A percentile compares a stretch with the other conserved stretches of the same genome.
These are phyloP conservation scores for Curvularia spicifera DNA, from an alignment of 2,329 filamentous ascomycete species.

Conservation along the genomic window DNA sequence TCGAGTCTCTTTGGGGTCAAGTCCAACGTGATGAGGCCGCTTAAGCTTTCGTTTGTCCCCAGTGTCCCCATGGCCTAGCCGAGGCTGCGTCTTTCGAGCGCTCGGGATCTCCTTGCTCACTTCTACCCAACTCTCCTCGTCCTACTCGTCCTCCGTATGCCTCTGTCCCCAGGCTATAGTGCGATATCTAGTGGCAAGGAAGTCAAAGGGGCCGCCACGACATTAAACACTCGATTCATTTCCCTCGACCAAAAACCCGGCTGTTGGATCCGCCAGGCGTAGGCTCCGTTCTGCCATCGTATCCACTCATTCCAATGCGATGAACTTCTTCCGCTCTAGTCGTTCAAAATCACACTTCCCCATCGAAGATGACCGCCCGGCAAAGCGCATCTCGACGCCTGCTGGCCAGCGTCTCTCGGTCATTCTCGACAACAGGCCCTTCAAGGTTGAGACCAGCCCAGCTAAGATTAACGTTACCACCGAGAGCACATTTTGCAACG, in stretches of 20 bases:
- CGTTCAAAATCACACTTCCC: slow-evolving; percentile 33
- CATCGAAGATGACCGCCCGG: slow-evolving; percentile 37
- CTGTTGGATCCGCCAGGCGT: slow-evolving; percentile 1
- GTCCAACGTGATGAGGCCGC: slow-evolving; percentile 7
- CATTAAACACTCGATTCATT: background rate
- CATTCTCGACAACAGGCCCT: slow-evolving; percentile 45
- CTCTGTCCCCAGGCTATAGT: slow-evolving; percentile 10
- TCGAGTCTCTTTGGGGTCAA: slow-evolving; percentile 8
- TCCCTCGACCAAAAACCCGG: slow-evolving; percentile 2
- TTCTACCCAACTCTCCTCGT: slow-evolving; percentile 5
- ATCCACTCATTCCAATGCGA: slow-evolving; percentile 13
- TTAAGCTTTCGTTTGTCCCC: slow-evolving; percentile 17
- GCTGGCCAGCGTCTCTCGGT: slow-evolving; percentile 52
- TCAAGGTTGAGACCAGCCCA: slow-evolving; percentile 23
- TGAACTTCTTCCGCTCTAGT: slow-evolving; percentile 38
- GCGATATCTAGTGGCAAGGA: slow-evolving; percentile 16
- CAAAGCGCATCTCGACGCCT: slow-evolving; percentile 53
- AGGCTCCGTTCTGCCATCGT: background rate
- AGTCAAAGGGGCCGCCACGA: slow-evolving; percentile 7
- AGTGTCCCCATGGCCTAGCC: background rate
- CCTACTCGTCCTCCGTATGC: background rate
- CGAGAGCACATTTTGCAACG: slow-evolving; percentile 39
- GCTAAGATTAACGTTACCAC: slow-evolving; percentile 38
- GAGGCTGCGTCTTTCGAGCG: background rate
- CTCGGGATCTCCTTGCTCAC: slow-evolving; percentile 10